Conservation (phyloP, 768 basidiomycete species). For the Lyophyllum shimeji region DNA sequence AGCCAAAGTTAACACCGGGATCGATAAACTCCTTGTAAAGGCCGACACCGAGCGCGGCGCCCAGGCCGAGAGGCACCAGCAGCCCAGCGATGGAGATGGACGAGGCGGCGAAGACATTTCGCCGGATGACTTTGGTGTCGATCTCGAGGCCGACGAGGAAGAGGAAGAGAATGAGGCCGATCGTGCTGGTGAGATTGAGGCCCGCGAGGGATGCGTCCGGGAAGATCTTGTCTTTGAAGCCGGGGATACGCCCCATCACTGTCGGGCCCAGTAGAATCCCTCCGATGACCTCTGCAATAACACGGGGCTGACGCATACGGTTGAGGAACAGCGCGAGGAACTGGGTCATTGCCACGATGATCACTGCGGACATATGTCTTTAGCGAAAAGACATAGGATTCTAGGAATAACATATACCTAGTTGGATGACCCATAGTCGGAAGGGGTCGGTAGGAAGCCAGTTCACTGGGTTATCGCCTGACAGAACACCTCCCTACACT, state of each 20-base stretch:
- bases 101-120: constrained; percentile 58
- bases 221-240: constrained; percentile 65
- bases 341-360: constrained; percentile 83
- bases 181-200: constrained; percentile 70
- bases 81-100: constrained; percentile 69
- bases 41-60: constrained; percentile 72
- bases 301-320: constrained; percentile 84
- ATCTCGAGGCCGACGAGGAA: constrained; percentile 88
- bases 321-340: constrained; percentile 62
- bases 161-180: constrained; percentile 76
- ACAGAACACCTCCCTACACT: constrained; percentile 70
- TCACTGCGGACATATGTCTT: constrained; percentile 39
- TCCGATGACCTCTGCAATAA: constrained; percentile 90
- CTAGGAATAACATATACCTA: constrained; percentile 42
- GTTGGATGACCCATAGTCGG: constrained; percentile 74
- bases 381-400: not conserved
- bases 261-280: constrained; percentile 84
- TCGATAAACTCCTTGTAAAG: constrained; percentile 71
- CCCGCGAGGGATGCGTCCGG: constrained; percentile 49
- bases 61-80: constrained; percentile 76
- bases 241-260: constrained; percentile 77
- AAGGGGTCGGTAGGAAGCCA: constrained; percentile 71
- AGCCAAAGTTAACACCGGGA: constrained; percentile 60
- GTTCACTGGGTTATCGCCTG: constrained; percentile 67
- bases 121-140: constrained; percentile 66